Percentiles rank a stretch among this genome's conserved stretches.
Evolutionary conservation across 495 filamentous ascomycete genomes (phyloP).

Genomic region (Daldinia vernicosa): DNA sequence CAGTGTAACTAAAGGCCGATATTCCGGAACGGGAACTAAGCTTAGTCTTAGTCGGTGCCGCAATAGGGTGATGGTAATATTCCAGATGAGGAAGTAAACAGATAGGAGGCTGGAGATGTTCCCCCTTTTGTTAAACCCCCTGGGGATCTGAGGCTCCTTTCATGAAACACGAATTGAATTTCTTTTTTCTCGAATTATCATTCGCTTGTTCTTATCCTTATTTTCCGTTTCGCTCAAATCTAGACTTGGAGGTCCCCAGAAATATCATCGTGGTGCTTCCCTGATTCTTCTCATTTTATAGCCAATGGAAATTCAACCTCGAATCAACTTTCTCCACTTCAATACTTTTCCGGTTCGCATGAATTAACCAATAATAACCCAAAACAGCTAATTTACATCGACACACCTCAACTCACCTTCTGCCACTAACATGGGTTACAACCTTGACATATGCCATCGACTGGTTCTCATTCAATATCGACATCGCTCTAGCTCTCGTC

Average conservation of each 20-base stretch:
- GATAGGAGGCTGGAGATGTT: constrained; percentile 22
- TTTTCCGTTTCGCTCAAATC: constrained; percentile 40
- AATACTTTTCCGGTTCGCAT: constrained; percentile 35
- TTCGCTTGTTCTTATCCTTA: constrained; percentile 33
- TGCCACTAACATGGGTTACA: constrained; percentile 47
- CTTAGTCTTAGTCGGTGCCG: constrained; percentile 34
- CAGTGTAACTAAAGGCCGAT: constrained; percentile 22
- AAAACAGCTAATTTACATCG: constrained; percentile 36
- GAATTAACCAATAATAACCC: constrained; percentile 32
- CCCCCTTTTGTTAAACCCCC: constrained; percentile 25
- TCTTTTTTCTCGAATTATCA: constrained; percentile 38
- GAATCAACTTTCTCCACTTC: constrained; percentile 33
- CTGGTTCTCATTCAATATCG: constrained; percentile 46
- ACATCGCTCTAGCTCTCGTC: constrained; percentile 34
- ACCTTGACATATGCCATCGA: constrained; percentile 45
- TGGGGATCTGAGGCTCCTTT: constrained; percentile 15
- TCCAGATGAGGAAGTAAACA: constrained; percentile 30
- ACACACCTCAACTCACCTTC: constrained; percentile 48
- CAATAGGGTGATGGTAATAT: constrained; percentile 19
- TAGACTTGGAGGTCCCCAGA: constrained; percentile 29
- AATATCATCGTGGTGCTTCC: constrained; percentile 33
- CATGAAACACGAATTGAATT: constrained; percentile 21
- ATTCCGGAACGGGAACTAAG: constrained; percentile 41
- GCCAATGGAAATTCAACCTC: constrained; percentile 43
- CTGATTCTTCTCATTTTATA: constrained; percentile 43